Base-by-base conservation (phyloP, 306 rosid species). In the Malus sylvestris region DNA sequence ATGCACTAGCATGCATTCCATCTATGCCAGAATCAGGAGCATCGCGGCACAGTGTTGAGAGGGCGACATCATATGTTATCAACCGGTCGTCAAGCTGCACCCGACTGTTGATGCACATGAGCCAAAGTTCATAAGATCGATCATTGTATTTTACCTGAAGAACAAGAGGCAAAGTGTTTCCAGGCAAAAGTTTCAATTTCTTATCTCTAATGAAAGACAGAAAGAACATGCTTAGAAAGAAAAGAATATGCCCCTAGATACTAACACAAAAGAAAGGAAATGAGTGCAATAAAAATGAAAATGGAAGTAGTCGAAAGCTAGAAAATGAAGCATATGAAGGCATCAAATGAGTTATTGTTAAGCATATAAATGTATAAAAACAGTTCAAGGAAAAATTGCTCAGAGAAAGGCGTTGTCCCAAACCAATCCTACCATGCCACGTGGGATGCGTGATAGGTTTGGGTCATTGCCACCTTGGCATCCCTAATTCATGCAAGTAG, bases 31-130 rank as follows among this genome's bases (percentile, higher is more conserved):
- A 76, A 81, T 85, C 77, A 72, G 90, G 75, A 60, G 84, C 82
- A 78, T 78, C 79, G 79, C 51, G 71, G 82, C 90, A 90, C 77
- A 95, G 96, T 4, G 86, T 90, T 52, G 86, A 83, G 69, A 92
- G 84, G 46, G 97, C 96, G 10, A 83, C 79, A 73, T 85, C 91
- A 78, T 86, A 95, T 74, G 95, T 88, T 75, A 49, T 81, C 81
- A 94, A 83, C 53, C 89, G 88, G 55, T 89, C 95, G 79, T 87
- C 87, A 75, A 91, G 85, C 78, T 76, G 87, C 79, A 27, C 61
- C 80, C 91, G 93, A 82, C 96, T 90, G 81, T 95, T 89, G 82
- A 95, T 88, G 86, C 84, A 95, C 93, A 95, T 84, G 23, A 95
- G 93, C 98, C 98, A 95, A 53, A 95, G 90, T 79, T 86, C 89